Evolutionary conservation across 2,329 filamentous ascomycete species (phyloP).

Genomic region (Alternaria ventricosa): DNA sequence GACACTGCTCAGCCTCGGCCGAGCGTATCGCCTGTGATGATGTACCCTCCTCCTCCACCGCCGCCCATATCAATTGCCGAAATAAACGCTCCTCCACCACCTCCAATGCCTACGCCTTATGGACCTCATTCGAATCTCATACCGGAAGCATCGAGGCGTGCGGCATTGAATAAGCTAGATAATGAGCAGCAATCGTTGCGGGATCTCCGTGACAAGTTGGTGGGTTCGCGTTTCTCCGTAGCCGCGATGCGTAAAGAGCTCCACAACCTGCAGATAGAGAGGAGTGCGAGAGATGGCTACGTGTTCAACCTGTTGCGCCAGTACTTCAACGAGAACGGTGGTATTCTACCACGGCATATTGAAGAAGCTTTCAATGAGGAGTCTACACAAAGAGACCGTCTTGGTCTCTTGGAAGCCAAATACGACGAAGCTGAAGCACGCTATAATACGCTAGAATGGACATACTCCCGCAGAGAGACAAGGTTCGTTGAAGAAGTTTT

Average conservation of each 20-base stretch:
- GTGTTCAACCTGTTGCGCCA: not conserved
- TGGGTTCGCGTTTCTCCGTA: not conserved
- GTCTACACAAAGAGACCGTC: not conserved
- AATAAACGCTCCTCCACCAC: not conserved
- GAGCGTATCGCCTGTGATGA: not conserved
- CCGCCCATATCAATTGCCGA: not conserved
- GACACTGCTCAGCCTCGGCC: not conserved
- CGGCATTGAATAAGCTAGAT: not conserved
- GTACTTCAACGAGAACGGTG: not conserved
- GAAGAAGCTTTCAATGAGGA: not conserved
- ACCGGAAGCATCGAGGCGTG: not conserved
- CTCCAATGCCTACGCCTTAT: not conserved
- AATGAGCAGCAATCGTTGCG: not conserved
- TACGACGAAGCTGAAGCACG: conserved; percentile 10
- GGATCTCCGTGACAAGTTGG: not conserved
- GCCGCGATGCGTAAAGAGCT: not conserved
- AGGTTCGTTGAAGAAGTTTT: conserved; percentile 1
- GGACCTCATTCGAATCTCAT: not conserved
- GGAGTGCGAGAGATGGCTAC: not conserved
- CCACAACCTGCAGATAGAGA: not conserved
- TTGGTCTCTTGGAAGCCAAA: not conserved
- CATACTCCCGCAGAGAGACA: conserved; percentile 10
- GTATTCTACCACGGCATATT: not conserved
- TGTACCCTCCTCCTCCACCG: not conserved
- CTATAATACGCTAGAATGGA: conserved; percentile 11